These are phyloP conservation scores for Lecanoromycetidae sp. DNA, from an alignment of 2,329 filamentous ascomycete genomes.

Conservation along the genomic window DNA sequence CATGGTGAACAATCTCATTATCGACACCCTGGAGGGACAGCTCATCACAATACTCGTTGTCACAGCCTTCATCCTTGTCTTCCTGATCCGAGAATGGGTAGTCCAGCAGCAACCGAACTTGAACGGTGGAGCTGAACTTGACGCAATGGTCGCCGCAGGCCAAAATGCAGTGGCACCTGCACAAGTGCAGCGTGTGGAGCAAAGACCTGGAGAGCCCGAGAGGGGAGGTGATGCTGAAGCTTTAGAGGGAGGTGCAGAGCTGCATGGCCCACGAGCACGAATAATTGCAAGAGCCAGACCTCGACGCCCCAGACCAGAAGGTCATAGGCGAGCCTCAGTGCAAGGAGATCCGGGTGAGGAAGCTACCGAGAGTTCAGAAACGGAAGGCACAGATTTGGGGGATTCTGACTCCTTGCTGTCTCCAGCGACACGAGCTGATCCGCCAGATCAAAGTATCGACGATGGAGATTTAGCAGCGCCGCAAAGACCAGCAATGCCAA, in stretches of 20 bases:
- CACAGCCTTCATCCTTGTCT: slow-evolving; percentile 89
- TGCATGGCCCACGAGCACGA: slow-evolving; percentile 3
- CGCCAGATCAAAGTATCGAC: background rate
- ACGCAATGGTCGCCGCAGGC: background rate
- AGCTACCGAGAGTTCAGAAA: slow-evolving; percentile 1
- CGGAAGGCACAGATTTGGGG: background rate
- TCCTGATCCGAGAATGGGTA: slow-evolving; percentile 92
- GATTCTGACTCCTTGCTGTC: background rate
- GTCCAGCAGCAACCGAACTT: slow-evolving; percentile 89
- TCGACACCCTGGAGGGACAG: slow-evolving; percentile 81
- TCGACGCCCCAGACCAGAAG: background rate
- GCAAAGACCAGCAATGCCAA: slow-evolving; percentile 35
- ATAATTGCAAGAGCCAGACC: slow-evolving; percentile 10
- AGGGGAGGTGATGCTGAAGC: background rate
- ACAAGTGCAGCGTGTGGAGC: background rate
- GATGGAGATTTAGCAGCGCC: background rate
- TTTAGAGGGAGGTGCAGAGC: background rate
- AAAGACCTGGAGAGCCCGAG: background rate
- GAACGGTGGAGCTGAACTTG: background rate
- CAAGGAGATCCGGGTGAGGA: background rate
- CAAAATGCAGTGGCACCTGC: background rate
- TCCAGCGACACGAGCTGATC: background rate
- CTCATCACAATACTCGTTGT: slow-evolving; percentile 88
- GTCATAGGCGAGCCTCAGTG: background rate
- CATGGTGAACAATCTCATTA: slow-evolving; percentile 62